These are phyloP conservation scores for Taxillus chinensis DNA, from an alignment of 164 flowering plant species.

Conservation along the genomic window DNA sequence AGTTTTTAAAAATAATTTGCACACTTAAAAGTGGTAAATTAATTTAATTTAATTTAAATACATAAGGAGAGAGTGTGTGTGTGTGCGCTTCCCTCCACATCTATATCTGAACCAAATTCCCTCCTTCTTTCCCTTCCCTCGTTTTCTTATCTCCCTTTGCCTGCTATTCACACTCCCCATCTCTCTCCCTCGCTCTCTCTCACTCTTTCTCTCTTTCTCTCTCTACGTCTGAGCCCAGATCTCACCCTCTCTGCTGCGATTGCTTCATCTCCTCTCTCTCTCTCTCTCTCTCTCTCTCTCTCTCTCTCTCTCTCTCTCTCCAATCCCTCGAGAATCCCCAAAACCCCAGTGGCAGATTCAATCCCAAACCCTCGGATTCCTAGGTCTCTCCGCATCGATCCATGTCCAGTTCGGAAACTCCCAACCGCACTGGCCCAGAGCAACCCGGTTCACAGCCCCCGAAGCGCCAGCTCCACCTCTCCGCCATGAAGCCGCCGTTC, in stretches of 20 bases:
- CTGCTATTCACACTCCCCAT: constrained; percentile 1
- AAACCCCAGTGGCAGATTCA: constrained; percentile 6
- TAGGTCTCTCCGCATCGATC: background rate
- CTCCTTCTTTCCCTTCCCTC: constrained; percentile 30
- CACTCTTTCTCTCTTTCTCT: background rate
- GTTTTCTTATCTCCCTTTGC: constrained; percentile 17
- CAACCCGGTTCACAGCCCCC: constrained; percentile 10
- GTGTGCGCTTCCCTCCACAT: constrained; percentile 52
- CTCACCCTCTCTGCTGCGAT: constrained; percentile 15
- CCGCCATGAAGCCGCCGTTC: constrained; percentile 44
- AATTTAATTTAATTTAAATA: too few species aligned
- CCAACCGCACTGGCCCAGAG: constrained; percentile 3
- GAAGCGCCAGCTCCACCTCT: constrained; percentile 33
- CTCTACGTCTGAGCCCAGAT: constrained; percentile 1
- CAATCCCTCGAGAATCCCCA: constrained; percentile 8
- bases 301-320: constrained; percentile 1
- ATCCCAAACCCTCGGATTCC: background rate
- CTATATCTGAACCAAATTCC: constrained; percentile 59
- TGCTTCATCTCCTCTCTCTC: background rate
- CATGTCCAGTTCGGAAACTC: constrained; percentile 19
- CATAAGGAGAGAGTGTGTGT: too few species aligned
- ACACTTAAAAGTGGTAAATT: too few species aligned
- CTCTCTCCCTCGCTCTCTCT: background rate
- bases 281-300: too few species aligned
- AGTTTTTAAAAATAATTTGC: too few species aligned